A percentile compares a stretch with the other conserved stretches of the same genome.
Evolutionary conservation across 2,329 filamentous ascomycete genomes (phyloP).

Genomic region (Fusarium poae): DNA sequence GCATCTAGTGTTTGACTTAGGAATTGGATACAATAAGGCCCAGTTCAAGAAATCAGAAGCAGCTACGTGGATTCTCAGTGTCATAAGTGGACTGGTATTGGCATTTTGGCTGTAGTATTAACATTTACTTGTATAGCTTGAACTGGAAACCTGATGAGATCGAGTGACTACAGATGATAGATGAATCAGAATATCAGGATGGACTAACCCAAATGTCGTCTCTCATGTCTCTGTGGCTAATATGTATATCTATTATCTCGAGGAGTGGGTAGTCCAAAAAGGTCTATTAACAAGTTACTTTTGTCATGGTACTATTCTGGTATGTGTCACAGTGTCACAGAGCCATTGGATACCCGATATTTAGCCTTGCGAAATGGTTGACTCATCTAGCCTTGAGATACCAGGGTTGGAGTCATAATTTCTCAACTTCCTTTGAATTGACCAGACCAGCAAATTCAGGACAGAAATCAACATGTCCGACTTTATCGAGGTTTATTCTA

Average conservation of each 20-base stretch:
- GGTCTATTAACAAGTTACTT: background rate
- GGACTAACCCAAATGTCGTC: background rate
- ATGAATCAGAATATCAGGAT: too few relatives aligned
- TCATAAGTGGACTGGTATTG: background rate
- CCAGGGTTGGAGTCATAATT: background rate
- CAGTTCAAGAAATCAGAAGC: constrained; percentile 27
- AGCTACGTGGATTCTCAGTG: constrained; percentile 15
- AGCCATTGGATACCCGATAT: constrained; percentile 36
- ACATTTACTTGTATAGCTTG: background rate
- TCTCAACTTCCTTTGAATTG: background rate
- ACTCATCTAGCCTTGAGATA: background rate
- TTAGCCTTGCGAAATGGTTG: constrained; percentile 30
- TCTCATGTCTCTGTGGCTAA: too few relatives aligned
- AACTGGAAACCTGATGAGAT: too few relatives aligned
- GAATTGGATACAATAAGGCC: constrained; percentile 29
- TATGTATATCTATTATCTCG: too few relatives aligned
- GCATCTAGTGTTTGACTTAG: constrained; percentile 33
- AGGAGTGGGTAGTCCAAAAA: too few relatives aligned
- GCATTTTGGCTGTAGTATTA: constrained; percentile 17
- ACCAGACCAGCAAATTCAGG: background rate
- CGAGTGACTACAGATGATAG: too few relatives aligned
- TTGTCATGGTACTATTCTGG: background rate
- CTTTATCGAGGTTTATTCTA: constrained; percentile 43
- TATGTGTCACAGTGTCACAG: background rate
- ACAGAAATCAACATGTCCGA: constrained; percentile 27